Evolutionary conservation across 148 eudicot species (phyloP).

Genomic region (Oxyria digyna): DNA sequence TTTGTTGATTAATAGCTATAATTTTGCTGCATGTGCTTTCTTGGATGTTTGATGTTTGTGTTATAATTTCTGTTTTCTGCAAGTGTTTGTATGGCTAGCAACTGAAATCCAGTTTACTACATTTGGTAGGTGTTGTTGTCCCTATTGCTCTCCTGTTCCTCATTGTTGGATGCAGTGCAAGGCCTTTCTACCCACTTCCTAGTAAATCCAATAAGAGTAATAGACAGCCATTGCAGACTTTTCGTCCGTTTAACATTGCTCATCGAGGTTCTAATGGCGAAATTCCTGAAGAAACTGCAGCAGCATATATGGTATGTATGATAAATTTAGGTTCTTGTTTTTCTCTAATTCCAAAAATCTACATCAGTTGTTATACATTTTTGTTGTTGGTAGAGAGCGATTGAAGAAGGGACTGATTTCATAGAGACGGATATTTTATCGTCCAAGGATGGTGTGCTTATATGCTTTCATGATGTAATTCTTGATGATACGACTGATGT

Average conservation of each 20-base stretch:
- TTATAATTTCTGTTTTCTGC: not conserved
- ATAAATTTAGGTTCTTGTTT: not conserved
- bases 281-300: conserved; percentile 82
- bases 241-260: conserved; percentile 75
- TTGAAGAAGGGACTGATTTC: conserved; percentile 90
- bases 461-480: conserved; percentile 66
- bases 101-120: conserved; percentile 5
- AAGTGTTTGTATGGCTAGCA: not conserved
- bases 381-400: conserved; percentile 57
- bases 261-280: conserved; percentile 98
- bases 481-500: conserved; percentile 75
- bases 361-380: not conserved
- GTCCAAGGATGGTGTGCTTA: conserved; percentile 75
- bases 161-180: conserved; percentile 44
- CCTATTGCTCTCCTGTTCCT: conserved; percentile 46
- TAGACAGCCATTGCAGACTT: conserved; percentile 70
- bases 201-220: conserved; percentile 33
- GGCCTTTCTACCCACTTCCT: conserved; percentile 68
- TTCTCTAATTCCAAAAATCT: not conserved
- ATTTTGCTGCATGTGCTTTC: not conserved
- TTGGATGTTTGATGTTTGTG: not conserved
- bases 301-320: conserved; percentile 36
- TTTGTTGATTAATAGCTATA: not conserved
- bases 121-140: conserved; percentile 43
- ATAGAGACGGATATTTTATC: conserved; percentile 80